Conservation (phyloP, 805 yeast species). For the Cyberlindnera mississippiensis region DNA sequence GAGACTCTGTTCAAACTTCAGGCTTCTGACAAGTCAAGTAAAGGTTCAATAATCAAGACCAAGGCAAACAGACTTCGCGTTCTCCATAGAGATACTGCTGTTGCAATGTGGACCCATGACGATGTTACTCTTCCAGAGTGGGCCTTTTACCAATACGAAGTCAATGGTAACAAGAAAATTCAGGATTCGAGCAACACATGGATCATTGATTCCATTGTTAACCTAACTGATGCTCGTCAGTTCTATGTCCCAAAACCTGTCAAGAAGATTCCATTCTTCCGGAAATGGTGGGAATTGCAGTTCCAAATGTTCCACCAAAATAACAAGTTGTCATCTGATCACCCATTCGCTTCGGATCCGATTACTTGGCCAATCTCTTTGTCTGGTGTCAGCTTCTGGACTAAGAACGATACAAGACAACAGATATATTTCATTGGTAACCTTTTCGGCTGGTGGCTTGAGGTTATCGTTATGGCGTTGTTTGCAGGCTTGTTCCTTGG, state of each 20-base stretch:
- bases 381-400: slow-evolving; percentile 97
- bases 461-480: slow-evolving; percentile 58
- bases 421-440: slow-evolving; percentile 93
- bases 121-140: slow-evolving; percentile 88
- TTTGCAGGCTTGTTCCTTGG: slow-evolving; percentile 63
- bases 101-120: slow-evolving; percentile 91
- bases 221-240: slow-evolving; percentile 59
- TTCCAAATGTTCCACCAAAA: slow-evolving; percentile 86
- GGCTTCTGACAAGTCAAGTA: slow-evolving; percentile 49
- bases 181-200: slow-evolving; percentile 67
- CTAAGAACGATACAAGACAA: slow-evolving; percentile 54
- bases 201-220: slow-evolving; percentile 68
- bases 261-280: slow-evolving; percentile 64
- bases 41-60: slow-evolving; percentile 55
- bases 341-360: slow-evolving; percentile 95
- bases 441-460: slow-evolving; percentile 86
- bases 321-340: slow-evolving; percentile 79
- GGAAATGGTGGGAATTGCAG: slow-evolving; percentile 89
- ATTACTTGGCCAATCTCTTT: slow-evolving; percentile 85
- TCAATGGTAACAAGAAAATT: slow-evolving; percentile 87
- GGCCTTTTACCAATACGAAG: slow-evolving; percentile 90
- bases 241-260: slow-evolving; percentile 61
- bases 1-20: slow-evolving; percentile 79
- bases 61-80: slow-evolving; percentile 66
- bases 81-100: slow-evolving; percentile 81